A percentile compares a stretch with the other conserved stretches of the same genome.
Evolutionary conservation across 2,329 filamentous ascomycete species (phyloP).

Genomic region (Scedosporium minutisporum): DNA sequence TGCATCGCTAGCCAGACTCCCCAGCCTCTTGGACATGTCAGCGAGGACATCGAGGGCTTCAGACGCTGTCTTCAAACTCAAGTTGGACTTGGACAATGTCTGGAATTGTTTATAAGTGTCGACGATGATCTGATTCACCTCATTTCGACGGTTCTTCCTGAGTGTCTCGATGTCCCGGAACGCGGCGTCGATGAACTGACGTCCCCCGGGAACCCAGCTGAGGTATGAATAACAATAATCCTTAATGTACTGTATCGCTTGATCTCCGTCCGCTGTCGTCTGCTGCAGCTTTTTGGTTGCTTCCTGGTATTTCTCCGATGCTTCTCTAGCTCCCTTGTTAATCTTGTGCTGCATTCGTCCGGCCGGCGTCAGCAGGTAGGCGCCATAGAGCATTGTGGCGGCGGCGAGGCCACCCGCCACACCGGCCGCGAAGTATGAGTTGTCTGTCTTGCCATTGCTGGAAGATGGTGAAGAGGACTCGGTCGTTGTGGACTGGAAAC

Average conservation of each 20-base stretch:
- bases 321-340: slow-evolving; percentile 41
- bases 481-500: slow-evolving; percentile 31
- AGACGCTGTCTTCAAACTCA: slow-evolving; percentile 53
- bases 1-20: slow-evolving; percentile 52
- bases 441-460: slow-evolving; percentile 12
- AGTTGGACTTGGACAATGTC: slow-evolving; percentile 45
- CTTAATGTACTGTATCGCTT: slow-evolving; percentile 57
- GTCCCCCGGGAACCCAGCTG: slow-evolving; percentile 61
- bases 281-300: slow-evolving; percentile 52
- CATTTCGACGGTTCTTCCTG: slow-evolving; percentile 55
- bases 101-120: slow-evolving; percentile 61
- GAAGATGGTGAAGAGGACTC: slow-evolving; percentile 6
- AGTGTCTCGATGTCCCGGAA: slow-evolving; percentile 65
- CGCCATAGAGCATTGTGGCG: slow-evolving; percentile 30
- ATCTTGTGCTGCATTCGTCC: slow-evolving; percentile 30
- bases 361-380: slow-evolving; percentile 34
- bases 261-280: slow-evolving; percentile 54
- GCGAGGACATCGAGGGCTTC: slow-evolving; percentile 54
- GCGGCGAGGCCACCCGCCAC: slow-evolving; percentile 34
- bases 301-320: slow-evolving; percentile 50
- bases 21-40: slow-evolving; percentile 50
- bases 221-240: slow-evolving; percentile 60
- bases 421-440: slow-evolving; percentile 28
- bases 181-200: slow-evolving; percentile 55
- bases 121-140: slow-evolving; percentile 58